phyloP scores from a whole-genome alignment of 2,329 filamentous ascomycete species.

The Fusarium luffae region DNA sequence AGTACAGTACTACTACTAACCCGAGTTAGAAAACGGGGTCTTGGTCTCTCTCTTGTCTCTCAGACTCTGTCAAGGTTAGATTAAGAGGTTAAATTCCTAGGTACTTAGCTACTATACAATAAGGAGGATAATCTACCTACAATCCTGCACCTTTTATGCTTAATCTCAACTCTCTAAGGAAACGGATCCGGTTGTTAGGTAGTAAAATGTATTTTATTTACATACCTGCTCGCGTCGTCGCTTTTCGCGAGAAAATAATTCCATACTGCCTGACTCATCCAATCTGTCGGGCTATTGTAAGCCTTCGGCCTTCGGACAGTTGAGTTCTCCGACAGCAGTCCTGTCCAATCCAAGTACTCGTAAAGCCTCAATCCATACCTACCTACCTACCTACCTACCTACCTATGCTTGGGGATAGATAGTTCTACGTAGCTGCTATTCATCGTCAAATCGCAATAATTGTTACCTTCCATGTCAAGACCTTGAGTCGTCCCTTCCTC shows the following conservation, averaged over 20 bases:
- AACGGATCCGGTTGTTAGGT: background rate
- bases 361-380: slow-evolving; percentile 25
- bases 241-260: background rate
- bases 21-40: slow-evolving; percentile 1
- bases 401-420: slow-evolving; percentile 7
- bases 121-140: background rate
- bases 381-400: no score
- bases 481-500: background rate
- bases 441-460: slow-evolving; percentile 4
- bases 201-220: background rate
- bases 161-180: background rate
- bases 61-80: slow-evolving; percentile 5
- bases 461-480: background rate
- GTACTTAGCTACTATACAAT: background rate
- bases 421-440: slow-evolving; percentile 11
- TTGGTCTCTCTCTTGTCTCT: background rate
- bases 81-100: background rate
- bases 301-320: slow-evolving; percentile 42
- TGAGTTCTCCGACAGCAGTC: slow-evolving; percentile 31
- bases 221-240: slow-evolving; percentile 20
- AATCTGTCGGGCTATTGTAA: slow-evolving; percentile 33
- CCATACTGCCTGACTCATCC: slow-evolving; percentile 35
- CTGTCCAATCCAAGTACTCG: slow-evolving; percentile 21
- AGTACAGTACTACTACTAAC: background rate
- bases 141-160: slow-evolving; percentile 13